Evolutionary conservation across 2,329 filamentous ascomycete genomes (phyloP).

Genomic region (Zymoseptoria ardabiliae): DNA sequence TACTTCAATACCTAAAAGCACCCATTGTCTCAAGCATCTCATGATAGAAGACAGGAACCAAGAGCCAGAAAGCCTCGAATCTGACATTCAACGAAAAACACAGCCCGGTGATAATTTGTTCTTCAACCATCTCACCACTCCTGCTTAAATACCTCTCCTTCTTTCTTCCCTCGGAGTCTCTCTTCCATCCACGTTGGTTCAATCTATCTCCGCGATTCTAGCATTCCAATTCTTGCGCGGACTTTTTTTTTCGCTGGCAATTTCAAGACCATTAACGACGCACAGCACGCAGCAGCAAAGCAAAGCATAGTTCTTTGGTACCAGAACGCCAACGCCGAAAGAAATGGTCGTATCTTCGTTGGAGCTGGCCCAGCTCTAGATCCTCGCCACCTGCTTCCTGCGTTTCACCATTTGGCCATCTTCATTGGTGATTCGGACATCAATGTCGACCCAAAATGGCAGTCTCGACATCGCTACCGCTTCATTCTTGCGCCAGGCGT

Average conservation of each 20-base stretch:
- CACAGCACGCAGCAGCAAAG: too few relatives aligned
- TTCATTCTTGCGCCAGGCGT: not conserved
- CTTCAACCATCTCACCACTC: too few relatives aligned
- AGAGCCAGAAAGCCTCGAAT: too few relatives aligned
- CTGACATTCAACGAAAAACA: not conserved
- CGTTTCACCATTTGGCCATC: not conserved
- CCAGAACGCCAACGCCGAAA: not conserved
- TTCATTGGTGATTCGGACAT: not conserved
- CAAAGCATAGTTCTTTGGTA: too few relatives aligned
- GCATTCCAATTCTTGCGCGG: not conserved
- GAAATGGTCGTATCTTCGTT: not conserved
- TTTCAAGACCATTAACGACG: too few relatives aligned
- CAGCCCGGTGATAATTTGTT: not conserved
- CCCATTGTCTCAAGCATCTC: too few relatives aligned
- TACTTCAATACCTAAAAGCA: too few relatives aligned
- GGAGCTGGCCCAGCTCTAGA: not conserved
- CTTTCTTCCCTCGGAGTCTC: not conserved
- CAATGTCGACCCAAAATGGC: not conserved
- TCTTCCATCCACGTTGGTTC: not conserved
- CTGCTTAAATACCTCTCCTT: too few relatives aligned
- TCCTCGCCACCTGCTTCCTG: not conserved
- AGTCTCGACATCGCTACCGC: not conserved
- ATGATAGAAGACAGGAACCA: too few relatives aligned
- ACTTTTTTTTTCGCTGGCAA: not conserved
- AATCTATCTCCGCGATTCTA: not conserved